Evolutionary conservation across 2,329 filamentous ascomycete species (phyloP), one percentile per base, ranked within the genome.

Genomic region (Aspergillus aculeatinus): DNA sequence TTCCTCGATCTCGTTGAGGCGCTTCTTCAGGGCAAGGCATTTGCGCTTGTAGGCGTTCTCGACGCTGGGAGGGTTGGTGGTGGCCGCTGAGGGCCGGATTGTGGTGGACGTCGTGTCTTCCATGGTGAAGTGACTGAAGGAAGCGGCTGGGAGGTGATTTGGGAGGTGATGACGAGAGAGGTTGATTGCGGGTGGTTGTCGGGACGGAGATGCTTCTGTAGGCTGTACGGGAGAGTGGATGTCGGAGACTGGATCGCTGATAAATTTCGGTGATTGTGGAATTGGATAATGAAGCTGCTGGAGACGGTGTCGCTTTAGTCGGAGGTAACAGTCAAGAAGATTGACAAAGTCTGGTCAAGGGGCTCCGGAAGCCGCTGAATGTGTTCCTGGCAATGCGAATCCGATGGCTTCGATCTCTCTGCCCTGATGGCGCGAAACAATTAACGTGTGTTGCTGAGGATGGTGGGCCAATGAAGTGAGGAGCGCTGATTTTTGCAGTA

Each of bases 21-120:
- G 90, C 69, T 91, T 90, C 79, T 96, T 96, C 23, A 99, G 85
- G 69, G 96, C 90, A 73, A 97, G 92, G 77, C 94, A 98, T 86
- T 99, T 98, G 65, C 91, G 87, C 70, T 95, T 92, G 79, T 98
- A 99, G 54, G 94, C 93, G 74, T 94, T 89, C 78, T 99, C 94
- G 64, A 98, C 92, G 16, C 92, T 96, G 16, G 95, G 94, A 21
- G 94, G 92, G 59, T 88, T 84, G 12, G 81, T 27, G 27, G 50
- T 19, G 51, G 49, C 39, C 12, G 50, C 48, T 10, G 51, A 16
- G 11, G 31, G 51, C 4, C 23, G 11, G 33, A 19, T n/a, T 5
- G 19, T 55, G 4, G 7, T 49, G 16, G 35, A 2, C 47, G 33
- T 16, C 2, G 33, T 48, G 39, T 19, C 19, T n/a, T 44, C 53